Conservation (phyloP, 495 filamentous ascomycete genomes). For the Penicillium canariense region DNA sequence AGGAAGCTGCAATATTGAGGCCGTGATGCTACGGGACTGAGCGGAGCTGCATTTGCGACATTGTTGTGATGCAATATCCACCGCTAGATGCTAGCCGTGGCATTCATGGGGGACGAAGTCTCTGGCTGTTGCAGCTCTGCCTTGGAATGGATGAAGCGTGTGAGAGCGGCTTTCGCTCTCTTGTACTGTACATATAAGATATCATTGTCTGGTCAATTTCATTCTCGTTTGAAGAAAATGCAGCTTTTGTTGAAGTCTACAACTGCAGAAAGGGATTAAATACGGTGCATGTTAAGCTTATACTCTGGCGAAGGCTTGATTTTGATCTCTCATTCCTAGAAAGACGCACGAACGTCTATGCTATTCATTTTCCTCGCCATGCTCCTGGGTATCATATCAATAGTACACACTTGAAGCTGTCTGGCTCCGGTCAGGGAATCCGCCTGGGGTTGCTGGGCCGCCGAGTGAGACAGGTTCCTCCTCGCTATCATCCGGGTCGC, state of each 20-base stretch:
- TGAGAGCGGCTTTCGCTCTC: slow-evolving; percentile 10
- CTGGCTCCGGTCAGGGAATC: slow-evolving; percentile 37
- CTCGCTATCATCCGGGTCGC: slow-evolving; percentile 44
- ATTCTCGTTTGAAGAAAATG: slow-evolving; percentile 10
- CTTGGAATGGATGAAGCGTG: background rate
- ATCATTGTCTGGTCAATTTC: slow-evolving; percentile 28
- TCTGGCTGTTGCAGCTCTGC: background rate
- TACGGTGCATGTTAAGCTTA: background rate
- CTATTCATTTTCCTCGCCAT: background rate
- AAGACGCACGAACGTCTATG: background rate
- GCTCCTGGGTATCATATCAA: slow-evolving; percentile 33
- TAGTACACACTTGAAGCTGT: slow-evolving; percentile 44
- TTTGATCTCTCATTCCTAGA: background rate
- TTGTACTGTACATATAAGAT: slow-evolving; percentile 30
- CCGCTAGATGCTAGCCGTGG: too few relatives aligned
- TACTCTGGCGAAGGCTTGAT: background rate
- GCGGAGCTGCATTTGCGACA: too few relatives aligned
- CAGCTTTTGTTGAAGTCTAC: background rate
- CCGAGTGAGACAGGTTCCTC: slow-evolving; percentile 42
- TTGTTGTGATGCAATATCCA: too few relatives aligned
- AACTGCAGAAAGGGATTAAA: background rate
- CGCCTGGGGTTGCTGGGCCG: slow-evolving; percentile 41
- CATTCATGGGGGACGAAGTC: too few relatives aligned
- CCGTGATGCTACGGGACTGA: too few relatives aligned
- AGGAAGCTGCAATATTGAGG: too few relatives aligned